Conservation (phyloP, 2,329 filamentous ascomycete genomes). For the Colletotrichum sansevieriae region DNA sequence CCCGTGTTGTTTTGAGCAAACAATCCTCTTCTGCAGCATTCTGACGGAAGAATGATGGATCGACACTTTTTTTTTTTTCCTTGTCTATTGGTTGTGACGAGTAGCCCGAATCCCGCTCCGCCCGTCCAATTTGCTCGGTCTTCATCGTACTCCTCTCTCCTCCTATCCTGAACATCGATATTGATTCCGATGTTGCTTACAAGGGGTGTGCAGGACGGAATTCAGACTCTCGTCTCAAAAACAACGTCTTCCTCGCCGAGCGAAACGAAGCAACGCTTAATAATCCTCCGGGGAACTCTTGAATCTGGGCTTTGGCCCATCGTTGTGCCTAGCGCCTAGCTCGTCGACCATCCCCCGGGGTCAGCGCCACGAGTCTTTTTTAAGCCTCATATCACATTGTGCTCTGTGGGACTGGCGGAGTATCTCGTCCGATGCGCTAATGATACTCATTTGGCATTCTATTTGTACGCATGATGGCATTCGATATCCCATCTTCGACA, state of each 20-base stretch:
- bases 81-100: constrained; percentile 11
- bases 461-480: background rate
- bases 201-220: too few species aligned
- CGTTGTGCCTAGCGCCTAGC: background rate
- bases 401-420: constrained; percentile 5
- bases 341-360: constrained; percentile 29
- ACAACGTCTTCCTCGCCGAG: background rate
- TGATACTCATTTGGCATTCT: background rate
- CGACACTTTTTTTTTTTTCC: background rate
- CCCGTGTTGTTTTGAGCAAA: constrained; percentile 13
- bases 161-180: too few species aligned
- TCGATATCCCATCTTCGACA: background rate
- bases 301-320: constrained; percentile 5
- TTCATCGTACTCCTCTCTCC: background rate
- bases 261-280: background rate
- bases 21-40: constrained; percentile 7
- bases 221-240: too few species aligned
- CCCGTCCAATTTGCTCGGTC: background rate
- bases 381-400: constrained; percentile 30
- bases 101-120: background rate
- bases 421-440: constrained; percentile 31
- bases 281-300: background rate
- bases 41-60: constrained; percentile 35
- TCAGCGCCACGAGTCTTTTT: constrained; percentile 20
- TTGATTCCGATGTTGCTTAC: background rate